These are phyloP conservation scores for Raffaelea arxii DNA, from an alignment of 2,329 filamentous ascomycete genomes.

Conservation along the genomic window DNA sequence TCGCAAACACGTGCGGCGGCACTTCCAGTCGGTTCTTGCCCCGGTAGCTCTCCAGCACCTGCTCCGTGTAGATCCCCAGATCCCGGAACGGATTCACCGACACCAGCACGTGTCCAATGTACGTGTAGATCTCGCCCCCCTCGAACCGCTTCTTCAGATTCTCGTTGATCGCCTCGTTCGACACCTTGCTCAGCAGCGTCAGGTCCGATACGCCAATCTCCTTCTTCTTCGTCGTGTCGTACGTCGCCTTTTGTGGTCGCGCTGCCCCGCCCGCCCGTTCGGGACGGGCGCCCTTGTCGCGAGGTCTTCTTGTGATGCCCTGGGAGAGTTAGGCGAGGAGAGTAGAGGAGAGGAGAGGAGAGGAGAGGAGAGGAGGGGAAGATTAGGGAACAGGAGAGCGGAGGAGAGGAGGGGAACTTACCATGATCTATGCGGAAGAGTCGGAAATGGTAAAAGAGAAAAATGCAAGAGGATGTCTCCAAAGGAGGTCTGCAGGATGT, in stretches of 20 bases:
- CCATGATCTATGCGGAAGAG: too few relatives aligned
- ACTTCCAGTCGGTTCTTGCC: constrained; percentile 95
- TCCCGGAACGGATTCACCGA: constrained; percentile 98
- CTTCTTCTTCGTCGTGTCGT: constrained; percentile 97
- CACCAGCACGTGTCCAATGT: constrained; percentile 98
- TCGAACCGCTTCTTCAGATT: constrained; percentile 98
- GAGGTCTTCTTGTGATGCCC: constrained; percentile 40
- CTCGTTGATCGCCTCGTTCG: constrained; percentile 98
- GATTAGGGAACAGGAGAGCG: too few relatives aligned
- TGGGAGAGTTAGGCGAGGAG: too few relatives aligned
- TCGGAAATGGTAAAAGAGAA: too few relatives aligned
- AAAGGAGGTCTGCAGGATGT: too few relatives aligned
- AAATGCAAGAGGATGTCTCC: too few relatives aligned
- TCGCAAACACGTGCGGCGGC: constrained; percentile 93
- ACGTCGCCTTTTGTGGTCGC: constrained; percentile 90
- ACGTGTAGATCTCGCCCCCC: constrained; percentile 96
- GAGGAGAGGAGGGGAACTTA: too few relatives aligned
- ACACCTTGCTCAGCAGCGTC: constrained; percentile 95
- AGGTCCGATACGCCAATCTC: constrained; percentile 97
- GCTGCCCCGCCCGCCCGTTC: constrained; percentile 33
- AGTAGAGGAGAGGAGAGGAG: too few relatives aligned
- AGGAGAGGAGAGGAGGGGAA: too few relatives aligned
- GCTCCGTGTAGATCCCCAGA: constrained; percentile 93
- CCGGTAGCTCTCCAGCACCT: constrained; percentile 85
- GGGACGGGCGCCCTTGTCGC: constrained; percentile 34